These are phyloP conservation scores for Linderina pennispora DNA, from an alignment of 192 early-diverging fungal genomes.

Conservation along the genomic window DNA sequence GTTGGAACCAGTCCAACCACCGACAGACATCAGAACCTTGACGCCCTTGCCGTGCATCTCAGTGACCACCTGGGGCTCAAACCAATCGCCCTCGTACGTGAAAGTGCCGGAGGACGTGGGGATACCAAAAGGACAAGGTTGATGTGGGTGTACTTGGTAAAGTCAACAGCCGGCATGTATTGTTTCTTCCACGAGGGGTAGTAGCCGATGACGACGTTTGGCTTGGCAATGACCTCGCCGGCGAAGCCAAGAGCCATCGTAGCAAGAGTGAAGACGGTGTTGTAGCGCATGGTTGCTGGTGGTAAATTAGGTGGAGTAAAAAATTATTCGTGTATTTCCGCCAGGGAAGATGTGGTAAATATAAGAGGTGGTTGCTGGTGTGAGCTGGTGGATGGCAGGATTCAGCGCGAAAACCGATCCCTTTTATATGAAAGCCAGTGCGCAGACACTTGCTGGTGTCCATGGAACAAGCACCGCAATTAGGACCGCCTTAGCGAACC, in stretches of 20 bases:
- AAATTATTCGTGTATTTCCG: no score
- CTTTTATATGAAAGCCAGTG: no score
- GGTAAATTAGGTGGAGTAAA: no score
- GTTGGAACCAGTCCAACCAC: constrained; percentile 68
- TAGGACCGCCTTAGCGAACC: no score
- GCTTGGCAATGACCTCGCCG: neutral
- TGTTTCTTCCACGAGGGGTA: neutral
- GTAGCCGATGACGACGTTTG: neutral
- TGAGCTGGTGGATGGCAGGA: no score
- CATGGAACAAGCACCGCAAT: no score
- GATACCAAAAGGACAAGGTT: constrained; percentile 55
- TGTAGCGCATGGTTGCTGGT: neutral
- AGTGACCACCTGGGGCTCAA: constrained; percentile 8
- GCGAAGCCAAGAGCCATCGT: neutral
- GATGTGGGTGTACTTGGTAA: constrained; percentile 52
- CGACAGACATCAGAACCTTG: constrained; percentile 59
- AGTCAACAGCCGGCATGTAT: constrained; percentile 11
- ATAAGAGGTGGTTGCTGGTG: no score
- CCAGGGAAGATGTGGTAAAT: no score
- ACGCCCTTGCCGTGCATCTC: constrained; percentile 18
- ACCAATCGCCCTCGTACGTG: constrained; percentile 14
- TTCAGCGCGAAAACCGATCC: no score
- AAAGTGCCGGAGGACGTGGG: constrained; percentile 28
- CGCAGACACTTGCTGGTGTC: no score
- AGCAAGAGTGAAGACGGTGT: neutral